Conservation (phyloP, 192 early-diverging fungal genomes). For the Coemansia sp. region DNA sequence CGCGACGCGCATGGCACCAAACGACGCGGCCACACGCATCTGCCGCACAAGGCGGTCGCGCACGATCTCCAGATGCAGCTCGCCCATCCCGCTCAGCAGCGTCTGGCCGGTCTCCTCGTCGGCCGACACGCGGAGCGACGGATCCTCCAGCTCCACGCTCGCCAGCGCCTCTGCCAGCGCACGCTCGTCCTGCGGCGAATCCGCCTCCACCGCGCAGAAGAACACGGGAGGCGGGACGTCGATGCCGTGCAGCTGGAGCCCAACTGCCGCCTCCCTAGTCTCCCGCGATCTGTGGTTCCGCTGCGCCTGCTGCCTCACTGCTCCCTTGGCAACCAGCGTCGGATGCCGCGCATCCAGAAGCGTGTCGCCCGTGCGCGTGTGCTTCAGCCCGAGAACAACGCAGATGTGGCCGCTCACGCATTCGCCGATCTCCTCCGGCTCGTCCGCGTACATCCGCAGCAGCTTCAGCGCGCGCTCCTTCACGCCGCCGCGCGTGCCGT, state of each 20-base stretch:
- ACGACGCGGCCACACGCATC: constrained; percentile 72
- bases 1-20: constrained; percentile 84
- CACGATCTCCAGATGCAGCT: constrained; percentile 90
- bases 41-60: constrained; percentile 80
- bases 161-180: constrained; percentile 71
- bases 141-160: constrained; percentile 82
- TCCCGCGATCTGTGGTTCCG: constrained; percentile 2
- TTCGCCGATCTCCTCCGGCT: constrained; percentile 75
- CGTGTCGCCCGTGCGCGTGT: constrained; percentile 86
- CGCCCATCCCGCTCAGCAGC: constrained; percentile 90
- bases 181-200: constrained; percentile 74
- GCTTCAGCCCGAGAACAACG: constrained; percentile 79
- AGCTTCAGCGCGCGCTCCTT: constrained; percentile 84
- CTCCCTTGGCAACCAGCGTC: constrained; percentile 9
- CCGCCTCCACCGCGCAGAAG: constrained; percentile 74
- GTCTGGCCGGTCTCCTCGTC: constrained; percentile 89
- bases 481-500: constrained; percentile 59
- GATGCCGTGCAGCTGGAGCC: constrained; percentile 70
- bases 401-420: constrained; percentile 82
- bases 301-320: background rate
- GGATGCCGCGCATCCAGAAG: constrained; percentile 63
- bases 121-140: constrained; percentile 69
- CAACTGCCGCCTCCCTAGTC: constrained; percentile 10
- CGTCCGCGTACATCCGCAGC: constrained; percentile 90
- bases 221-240: constrained; percentile 86